These are phyloP conservation scores for Fusarium foetens DNA, from an alignment of 2,329 filamentous ascomycete genomes.

Conservation along the genomic window DNA sequence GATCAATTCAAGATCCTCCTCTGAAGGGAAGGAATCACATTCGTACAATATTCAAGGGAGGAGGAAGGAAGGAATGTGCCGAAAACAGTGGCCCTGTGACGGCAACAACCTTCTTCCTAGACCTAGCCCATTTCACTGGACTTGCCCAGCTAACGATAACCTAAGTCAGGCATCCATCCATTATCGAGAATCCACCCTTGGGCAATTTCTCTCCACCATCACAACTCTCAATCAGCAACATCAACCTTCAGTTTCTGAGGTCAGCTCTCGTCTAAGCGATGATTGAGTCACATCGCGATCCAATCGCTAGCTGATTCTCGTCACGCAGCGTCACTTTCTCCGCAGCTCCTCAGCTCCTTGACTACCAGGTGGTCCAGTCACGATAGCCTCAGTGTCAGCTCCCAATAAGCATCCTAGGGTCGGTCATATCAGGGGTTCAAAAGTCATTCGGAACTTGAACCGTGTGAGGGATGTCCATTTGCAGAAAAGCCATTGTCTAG, in stretches of 20 bases:
- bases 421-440: constrained; percentile 7
- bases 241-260: background rate
- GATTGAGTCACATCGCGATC: background rate
- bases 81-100: constrained; percentile 14
- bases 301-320: background rate
- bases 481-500: constrained; percentile 42
- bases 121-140: background rate
- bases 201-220: constrained; percentile 5
- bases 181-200: constrained; percentile 19
- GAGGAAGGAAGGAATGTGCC: constrained; percentile 27
- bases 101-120: constrained; percentile 20
- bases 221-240: background rate
- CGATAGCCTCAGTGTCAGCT: constrained; percentile 14
- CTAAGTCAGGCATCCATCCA: constrained; percentile 23
- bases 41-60: background rate
- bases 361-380: constrained; percentile 11
- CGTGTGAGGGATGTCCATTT: constrained; percentile 22
- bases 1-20: background rate
- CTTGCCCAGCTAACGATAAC: constrained; percentile 6
- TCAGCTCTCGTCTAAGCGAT: background rate
- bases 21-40: background rate
- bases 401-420: constrained; percentile 20
- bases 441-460: constrained; percentile 27
- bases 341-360: background rate
- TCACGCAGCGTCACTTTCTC: background rate